A percentile compares a stretch with the other conserved stretches of the same genome.
These are phyloP conservation scores for Penicillium taxi DNA, from an alignment of 495 filamentous ascomycete species.

Conservation along the genomic window DNA sequence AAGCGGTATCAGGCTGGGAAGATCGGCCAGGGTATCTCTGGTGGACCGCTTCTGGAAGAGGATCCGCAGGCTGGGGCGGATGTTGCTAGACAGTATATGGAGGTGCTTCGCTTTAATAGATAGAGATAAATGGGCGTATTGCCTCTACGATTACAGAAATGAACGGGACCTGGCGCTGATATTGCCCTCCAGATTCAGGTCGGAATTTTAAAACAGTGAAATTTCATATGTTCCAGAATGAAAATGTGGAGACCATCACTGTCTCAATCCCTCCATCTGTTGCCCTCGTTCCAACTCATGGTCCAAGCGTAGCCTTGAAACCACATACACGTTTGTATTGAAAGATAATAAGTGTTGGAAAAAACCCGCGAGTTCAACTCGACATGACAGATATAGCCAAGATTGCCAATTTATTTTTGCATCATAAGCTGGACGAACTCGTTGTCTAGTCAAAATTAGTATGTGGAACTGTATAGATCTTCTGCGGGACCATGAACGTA, in stretches of 20 bases:
- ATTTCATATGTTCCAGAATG: no score
- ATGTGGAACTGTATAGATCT: not conserved
- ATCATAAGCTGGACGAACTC: constrained; percentile 99
- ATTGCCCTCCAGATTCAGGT: no score
- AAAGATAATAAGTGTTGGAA: no score
- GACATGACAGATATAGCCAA: constrained; percentile 22
- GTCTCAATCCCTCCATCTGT: no score
- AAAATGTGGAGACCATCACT: no score
- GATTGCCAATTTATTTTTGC: constrained; percentile 73
- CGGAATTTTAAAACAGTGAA: no score
- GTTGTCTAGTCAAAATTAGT: constrained; percentile 61
- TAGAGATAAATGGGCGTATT: no score
- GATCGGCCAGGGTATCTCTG: constrained; percentile 4
- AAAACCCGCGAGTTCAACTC: constrained; percentile 27
- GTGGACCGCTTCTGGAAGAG: constrained; percentile 12
- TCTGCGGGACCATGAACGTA: constrained; percentile 28
- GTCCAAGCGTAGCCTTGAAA: no score
- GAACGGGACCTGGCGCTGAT: no score
- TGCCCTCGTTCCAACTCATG: no score
- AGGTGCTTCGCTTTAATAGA: constrained; percentile 41
- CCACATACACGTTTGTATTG: no score
- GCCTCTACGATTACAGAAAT: no score
- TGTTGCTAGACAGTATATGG: constrained; percentile 43
- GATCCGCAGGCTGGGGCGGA: constrained; percentile 37
- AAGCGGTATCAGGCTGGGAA: constrained; percentile 10